Evolutionary conservation across 306 rosid genomes (phyloP).

Genomic region (Ochetophila trinervis): DNA sequence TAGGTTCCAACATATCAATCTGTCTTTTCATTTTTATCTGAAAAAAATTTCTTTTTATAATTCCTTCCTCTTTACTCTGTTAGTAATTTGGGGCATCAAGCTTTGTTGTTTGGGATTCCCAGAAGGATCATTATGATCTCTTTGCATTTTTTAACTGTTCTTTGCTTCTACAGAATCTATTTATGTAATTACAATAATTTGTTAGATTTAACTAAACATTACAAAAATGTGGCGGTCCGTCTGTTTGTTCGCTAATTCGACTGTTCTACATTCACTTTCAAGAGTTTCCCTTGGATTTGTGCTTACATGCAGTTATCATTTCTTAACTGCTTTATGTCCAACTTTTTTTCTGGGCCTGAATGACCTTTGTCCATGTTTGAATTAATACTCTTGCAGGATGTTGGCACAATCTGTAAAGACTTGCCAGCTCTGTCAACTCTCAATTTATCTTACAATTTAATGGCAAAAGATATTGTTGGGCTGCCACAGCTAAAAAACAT

Average conservation of each 20-base stretch:
- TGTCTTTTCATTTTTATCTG: too few species aligned
- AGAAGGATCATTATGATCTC: background rate
- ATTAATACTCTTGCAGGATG: constrained; percentile 59
- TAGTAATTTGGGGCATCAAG: background rate
- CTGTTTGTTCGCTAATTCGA: background rate
- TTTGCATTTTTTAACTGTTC: background rate
- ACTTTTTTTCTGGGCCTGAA: constrained; percentile 8
- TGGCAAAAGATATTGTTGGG: constrained; percentile 51
- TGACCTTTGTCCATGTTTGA: constrained; percentile 19
- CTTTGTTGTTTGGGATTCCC: background rate
- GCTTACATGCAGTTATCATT: background rate
- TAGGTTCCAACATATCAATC: too few species aligned
- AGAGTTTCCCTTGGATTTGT: background rate
- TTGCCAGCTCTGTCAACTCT: constrained; percentile 60
- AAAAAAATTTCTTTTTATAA: too few species aligned
- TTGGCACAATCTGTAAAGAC: constrained; percentile 73
- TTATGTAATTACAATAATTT: background rate
- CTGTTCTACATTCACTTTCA: background rate
- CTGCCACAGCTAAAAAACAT: constrained; percentile 55
- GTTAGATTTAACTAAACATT: background rate
- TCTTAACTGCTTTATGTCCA: background rate
- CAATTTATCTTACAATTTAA: constrained; percentile 66
- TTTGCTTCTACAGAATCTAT: too few species aligned
- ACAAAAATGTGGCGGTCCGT: background rate
- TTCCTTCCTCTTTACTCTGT: background rate